Percentiles rank a stretch among this genome's conserved stretches.
Conservation (phyloP, 805 yeast species). For the Starmerella etchellsii region DNA sequence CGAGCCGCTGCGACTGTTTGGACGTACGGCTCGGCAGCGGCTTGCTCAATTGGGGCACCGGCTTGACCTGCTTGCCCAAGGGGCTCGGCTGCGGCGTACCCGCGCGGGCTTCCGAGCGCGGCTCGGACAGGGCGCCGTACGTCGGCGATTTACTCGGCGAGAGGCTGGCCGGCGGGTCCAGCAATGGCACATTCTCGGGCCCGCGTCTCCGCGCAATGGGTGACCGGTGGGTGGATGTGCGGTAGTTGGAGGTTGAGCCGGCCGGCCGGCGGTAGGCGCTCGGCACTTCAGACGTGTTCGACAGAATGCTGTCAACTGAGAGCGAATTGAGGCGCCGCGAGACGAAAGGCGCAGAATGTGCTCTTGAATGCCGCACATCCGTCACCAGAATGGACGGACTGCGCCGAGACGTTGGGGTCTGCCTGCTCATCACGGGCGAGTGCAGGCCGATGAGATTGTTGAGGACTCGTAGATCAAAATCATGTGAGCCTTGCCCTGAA, state of each 20-base stretch:
- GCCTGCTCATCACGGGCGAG: constrained; percentile 8
- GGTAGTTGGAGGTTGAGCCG: constrained; percentile 8
- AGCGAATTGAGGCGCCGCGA: constrained; percentile 60
- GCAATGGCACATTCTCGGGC: constrained; percentile 6
- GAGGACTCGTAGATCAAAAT: not conserved
- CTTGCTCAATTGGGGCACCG: constrained; percentile 21
- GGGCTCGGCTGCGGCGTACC: not conserved
- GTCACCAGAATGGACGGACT: constrained; percentile 92
- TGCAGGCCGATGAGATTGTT: no score
- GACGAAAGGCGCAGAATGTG: constrained; percentile 34
- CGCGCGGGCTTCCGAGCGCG: not conserved
- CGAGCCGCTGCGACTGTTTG: constrained; percentile 74
- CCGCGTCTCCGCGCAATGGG: constrained; percentile 12
- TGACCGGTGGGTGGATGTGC: constrained; percentile 9
- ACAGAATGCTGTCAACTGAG: constrained; percentile 64
- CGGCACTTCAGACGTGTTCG: constrained; percentile 77
- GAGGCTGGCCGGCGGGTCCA: no score
- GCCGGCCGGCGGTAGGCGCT: constrained; percentile 46
- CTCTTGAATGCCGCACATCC: constrained; percentile 50
- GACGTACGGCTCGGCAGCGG: constrained; percentile 46
- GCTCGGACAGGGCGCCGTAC: not conserved
- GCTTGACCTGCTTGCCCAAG: constrained; percentile 4
- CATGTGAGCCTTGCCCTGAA: not conserved
- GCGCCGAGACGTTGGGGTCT: constrained; percentile 57
- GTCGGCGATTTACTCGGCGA: not conserved